These are phyloP conservation scores for Medicago lupulina DNA, from an alignment of 306 rosid genomes.

Conservation along the genomic window DNA sequence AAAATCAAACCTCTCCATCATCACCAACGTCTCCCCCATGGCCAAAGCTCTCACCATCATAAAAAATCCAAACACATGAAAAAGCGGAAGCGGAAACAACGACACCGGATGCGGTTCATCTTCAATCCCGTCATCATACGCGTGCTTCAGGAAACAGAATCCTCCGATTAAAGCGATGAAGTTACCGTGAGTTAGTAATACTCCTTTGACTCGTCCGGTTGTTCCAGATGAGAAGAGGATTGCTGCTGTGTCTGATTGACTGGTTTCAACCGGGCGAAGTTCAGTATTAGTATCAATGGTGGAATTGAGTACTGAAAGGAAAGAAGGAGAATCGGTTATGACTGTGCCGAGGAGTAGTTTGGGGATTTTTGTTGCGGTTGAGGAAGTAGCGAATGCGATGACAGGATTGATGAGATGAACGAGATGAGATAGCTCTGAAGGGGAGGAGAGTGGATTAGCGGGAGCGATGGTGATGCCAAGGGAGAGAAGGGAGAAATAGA, in stretches of 20 bases:
- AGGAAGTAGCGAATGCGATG: slow-evolving; percentile 66
- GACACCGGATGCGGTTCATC: slow-evolving; percentile 46
- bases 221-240: slow-evolving; percentile 89
- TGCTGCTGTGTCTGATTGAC: slow-evolving; percentile 70
- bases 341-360: slow-evolving; percentile 47
- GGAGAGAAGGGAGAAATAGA: slow-evolving; percentile 74
- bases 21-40: slow-evolving; percentile 64
- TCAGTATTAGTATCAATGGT: neutral
- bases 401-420: slow-evolving; percentile 58
- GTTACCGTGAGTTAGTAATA: slow-evolving; percentile 66
- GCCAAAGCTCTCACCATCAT: slow-evolving; percentile 60
- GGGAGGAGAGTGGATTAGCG: slow-evolving; percentile 70
- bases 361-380: slow-evolving; percentile 46
- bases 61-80: slow-evolving; percentile 79
- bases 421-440: slow-evolving; percentile 67
- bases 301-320: slow-evolving; percentile 59
- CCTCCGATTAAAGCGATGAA: slow-evolving; percentile 59
- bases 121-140: neutral
- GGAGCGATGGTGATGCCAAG: slow-evolving; percentile 74
- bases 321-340: slow-evolving; percentile 71
- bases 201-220: slow-evolving; percentile 87
- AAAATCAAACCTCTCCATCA: slow-evolving; percentile 75
- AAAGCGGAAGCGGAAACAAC: slow-evolving; percentile 62
- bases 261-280: slow-evolving; percentile 22
- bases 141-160: slow-evolving; percentile 14